Conservation (phyloP, 1,284 basidiomycete genomes). For the Xerocomus minutiporus region DNA sequence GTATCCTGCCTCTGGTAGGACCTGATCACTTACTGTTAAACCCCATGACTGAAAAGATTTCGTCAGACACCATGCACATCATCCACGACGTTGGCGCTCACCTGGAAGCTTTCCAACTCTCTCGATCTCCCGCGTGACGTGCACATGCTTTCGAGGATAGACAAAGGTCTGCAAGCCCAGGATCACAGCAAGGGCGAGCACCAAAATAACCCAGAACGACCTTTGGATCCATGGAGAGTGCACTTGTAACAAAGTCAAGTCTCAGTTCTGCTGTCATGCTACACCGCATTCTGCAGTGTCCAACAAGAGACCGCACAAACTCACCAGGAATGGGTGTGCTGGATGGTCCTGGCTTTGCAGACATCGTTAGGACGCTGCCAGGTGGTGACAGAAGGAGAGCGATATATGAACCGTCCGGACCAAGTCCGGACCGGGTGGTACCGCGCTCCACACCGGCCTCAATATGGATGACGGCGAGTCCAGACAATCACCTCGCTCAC, state of each 20-base stretch:
- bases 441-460: no score
- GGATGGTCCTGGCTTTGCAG: constrained; percentile 1
- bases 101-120: constrained; percentile 29
- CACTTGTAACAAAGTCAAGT: not conserved
- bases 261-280: constrained; percentile 1
- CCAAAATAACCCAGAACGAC: constrained; percentile 13
- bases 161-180: constrained; percentile 18
- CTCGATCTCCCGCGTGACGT: constrained; percentile 4
- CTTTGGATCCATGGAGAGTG: constrained; percentile 2
- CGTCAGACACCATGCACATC: constrained; percentile 7
- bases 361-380: constrained; percentile 10
- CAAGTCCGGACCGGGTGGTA: no score
- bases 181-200: constrained; percentile 16
- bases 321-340: no score
- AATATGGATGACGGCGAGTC: no score
- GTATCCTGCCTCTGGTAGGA: constrained; percentile 1
- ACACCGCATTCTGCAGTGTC: not conserved
- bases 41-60: constrained; percentile 26
- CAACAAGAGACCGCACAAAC: not conserved
- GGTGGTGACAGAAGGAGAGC: not conserved
- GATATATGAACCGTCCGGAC: no score
- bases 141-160: constrained; percentile 4
- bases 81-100: constrained; percentile 10
- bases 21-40: constrained; percentile 28
- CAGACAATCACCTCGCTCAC: no score